A percentile compares a stretch with the other conserved stretches of the same genome.
These are phyloP conservation scores for Phytopythium helicoides DNA, from an alignment of 352 stramenopile genomes.

Conservation along the genomic window DNA sequence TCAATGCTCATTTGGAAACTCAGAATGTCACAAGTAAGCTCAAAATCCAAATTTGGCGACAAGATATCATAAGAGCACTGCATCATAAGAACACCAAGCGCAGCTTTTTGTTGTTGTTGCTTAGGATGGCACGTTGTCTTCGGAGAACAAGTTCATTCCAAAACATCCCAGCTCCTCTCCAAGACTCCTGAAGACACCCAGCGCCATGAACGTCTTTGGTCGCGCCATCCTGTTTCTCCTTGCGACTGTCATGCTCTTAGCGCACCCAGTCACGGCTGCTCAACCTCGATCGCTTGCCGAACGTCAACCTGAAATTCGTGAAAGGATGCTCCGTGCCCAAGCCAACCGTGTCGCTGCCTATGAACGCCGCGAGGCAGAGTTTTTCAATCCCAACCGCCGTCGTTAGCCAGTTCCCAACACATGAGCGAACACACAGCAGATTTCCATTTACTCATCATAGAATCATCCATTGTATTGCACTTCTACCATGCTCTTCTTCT, in stretches of 20 bases:
- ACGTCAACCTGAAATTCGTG: conserved; percentile 15
- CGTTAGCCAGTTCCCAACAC: not conserved
- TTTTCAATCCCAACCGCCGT: conserved; percentile 17
- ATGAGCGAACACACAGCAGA: too few species aligned
- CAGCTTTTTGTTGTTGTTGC: too few species aligned
- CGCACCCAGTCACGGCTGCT: not conserved
- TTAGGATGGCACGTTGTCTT: too few species aligned
- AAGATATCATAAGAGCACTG: too few species aligned
- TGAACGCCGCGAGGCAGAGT: conserved; percentile 17
- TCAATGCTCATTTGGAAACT: too few species aligned
- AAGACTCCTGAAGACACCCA: not conserved
- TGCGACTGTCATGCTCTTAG: conserved; percentile 6
- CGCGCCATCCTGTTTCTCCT: conserved; percentile 13
- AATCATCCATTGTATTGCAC: too few species aligned
- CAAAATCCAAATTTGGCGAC: too few species aligned
- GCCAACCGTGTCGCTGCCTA: conserved; percentile 16
- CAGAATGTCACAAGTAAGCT: too few species aligned
- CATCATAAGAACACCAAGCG: too few species aligned
- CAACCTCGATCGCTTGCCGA: conserved; percentile 18
- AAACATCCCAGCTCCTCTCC: not conserved
- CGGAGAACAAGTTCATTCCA: not conserved
- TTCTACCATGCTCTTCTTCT: too few species aligned
- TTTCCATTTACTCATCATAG: too few species aligned
- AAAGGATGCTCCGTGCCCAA: conserved; percentile 15
- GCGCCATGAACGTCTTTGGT: conserved; percentile 4